Percentiles rank a stretch among this genome's conserved stretches.
These are phyloP conservation scores for Boeremia lycopersici DNA, from an alignment of 2,329 filamentous ascomycete genomes.

Conservation along the genomic window DNA sequence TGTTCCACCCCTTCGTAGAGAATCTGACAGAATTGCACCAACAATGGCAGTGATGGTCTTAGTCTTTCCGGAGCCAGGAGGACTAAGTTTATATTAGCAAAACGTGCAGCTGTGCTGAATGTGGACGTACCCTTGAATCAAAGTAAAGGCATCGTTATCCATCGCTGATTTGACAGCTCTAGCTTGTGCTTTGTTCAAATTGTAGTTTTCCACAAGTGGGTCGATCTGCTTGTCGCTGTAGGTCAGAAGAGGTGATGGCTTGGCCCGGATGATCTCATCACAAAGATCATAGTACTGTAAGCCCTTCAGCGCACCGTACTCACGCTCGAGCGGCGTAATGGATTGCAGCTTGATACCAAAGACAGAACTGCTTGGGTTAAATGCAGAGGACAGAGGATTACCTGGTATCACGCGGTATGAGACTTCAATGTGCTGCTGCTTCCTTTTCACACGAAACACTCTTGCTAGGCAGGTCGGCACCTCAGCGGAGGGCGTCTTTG, in stretches of 20 bases:
- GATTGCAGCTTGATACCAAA: conserved; percentile 85
- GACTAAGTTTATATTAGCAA: conserved; percentile 56
- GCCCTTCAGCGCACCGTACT: conserved; percentile 89
- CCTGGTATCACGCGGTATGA: conserved; percentile 80
- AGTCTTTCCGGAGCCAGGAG: conserved; percentile 95
- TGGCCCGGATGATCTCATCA: conserved; percentile 86
- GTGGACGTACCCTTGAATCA: conserved; percentile 77
- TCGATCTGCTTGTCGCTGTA: conserved; percentile 77
- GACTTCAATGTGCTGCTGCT: conserved; percentile 81
- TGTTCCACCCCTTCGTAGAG: conserved; percentile 56
- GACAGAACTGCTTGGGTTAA: conserved; percentile 73
- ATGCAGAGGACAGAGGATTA: conserved; percentile 65
- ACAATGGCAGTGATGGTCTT: conserved; percentile 98
- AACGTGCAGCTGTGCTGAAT: neutral
- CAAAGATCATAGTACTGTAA: conserved; percentile 95
- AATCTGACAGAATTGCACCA: conserved; percentile 76
- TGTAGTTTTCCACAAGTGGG: conserved; percentile 75
- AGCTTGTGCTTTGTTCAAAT: conserved; percentile 86
- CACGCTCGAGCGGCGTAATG: conserved; percentile 91
- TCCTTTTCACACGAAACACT: conserved; percentile 78
- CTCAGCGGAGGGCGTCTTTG: conserved; percentile 69
- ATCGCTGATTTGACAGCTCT: conserved; percentile 89
- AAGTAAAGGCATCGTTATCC: conserved; percentile 95
- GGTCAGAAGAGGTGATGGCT: conserved; percentile 84
- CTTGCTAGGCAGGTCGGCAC: conserved; percentile 85